Base-by-base conservation (phyloP, 495 filamentous ascomycete genomes). In the Podospora tetraspora region DNA sequence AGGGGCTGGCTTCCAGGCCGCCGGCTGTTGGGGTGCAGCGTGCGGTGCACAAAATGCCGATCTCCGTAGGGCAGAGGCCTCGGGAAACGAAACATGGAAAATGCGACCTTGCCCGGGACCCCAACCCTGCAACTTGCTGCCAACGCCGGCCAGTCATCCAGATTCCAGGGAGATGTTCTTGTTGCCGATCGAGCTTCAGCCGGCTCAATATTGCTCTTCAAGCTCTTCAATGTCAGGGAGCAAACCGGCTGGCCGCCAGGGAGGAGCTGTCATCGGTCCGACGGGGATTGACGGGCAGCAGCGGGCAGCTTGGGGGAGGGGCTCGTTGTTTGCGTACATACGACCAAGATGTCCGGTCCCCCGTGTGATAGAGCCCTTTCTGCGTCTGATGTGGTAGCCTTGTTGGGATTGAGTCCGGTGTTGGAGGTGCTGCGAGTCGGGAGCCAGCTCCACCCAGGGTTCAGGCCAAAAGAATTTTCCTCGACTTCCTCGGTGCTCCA, bases 41-140 rank as follows among this genome's bases (percentile, higher is more conserved):
- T 12, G 37, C 24, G 37, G 30, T 30, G 43, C 61, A 58, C 66
- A 58, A 63, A 21, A 30, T 34, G 68, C 61, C 62, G 68, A 70
- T 70, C 66, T 66, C 37, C 62, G 63, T 65, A 66, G 66, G 62
- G 71, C 66, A 73, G 63, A 64, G 59, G 60, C 65, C 59, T 68
- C 64, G 65, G 61, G 68, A 68, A 73, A 68, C 65, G 63, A 68
- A 70, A 66, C 66, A 69, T 34, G 43, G 16, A 52, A 64, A 66
- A 66, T 63, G 61, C 37, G 12, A 69, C 67, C 52, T 23, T 22
- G 63, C 43, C 32, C 43, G 43, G 43, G 43, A 22, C 62, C 59
- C 21, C 62, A 71, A 63, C 62, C 61, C 57, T 66, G 59, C 12
- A 62, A 62, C 61, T n/a, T 52, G 43, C n/a, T n/a, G n/a, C n/a